A percentile compares a stretch with the other conserved stretches of the same genome.
These are phyloP conservation scores for Pichia sp. DNA, from an alignment of 1,139 yeast species.

Conservation along the genomic window DNA sequence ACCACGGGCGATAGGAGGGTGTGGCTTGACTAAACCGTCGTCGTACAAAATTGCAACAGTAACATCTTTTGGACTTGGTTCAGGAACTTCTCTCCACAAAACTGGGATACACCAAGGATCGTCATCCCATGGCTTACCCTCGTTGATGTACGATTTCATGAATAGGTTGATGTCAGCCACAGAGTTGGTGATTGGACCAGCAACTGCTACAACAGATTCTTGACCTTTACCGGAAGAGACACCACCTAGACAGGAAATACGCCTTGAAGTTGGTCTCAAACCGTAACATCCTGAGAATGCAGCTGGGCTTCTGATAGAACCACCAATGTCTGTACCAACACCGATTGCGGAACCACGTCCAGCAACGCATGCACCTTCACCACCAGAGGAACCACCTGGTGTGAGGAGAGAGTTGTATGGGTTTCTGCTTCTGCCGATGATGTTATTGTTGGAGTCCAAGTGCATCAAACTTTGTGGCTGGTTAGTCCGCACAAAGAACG, in stretches of 20 bases:
- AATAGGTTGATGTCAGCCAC: conserved; percentile 59
- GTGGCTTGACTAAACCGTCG: conserved; percentile 47
- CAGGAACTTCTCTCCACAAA: conserved; percentile 51
- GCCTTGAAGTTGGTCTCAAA: conserved; percentile 61
- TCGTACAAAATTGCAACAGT: conserved; percentile 44
- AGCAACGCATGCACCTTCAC: conserved; percentile 68
- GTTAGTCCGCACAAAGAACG: conserved; percentile 52
- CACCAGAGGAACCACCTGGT: conserved; percentile 72
- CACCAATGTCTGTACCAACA: conserved; percentile 77
- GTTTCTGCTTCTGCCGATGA: conserved; percentile 50
- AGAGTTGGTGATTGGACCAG: conserved; percentile 60
- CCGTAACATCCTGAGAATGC: conserved; percentile 67
- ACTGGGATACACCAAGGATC: conserved; percentile 50
- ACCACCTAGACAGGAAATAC: conserved; percentile 51
- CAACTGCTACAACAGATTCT: conserved; percentile 55
- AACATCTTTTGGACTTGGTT: conserved; percentile 40
- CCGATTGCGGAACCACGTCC: conserved; percentile 66
- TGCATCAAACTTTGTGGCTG: conserved; percentile 58
- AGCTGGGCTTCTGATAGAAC: conserved; percentile 72
- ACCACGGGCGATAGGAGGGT: conserved; percentile 55
- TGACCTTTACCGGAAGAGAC: conserved; percentile 53
- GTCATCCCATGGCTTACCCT: conserved; percentile 59
- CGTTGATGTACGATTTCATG: conserved; percentile 55
- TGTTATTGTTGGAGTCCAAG: conserved; percentile 46
- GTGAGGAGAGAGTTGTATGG: conserved; percentile 49